Evolutionary conservation across 208 protist genomes (phyloP).

Genomic region (Leishmania lainsoni): DNA sequence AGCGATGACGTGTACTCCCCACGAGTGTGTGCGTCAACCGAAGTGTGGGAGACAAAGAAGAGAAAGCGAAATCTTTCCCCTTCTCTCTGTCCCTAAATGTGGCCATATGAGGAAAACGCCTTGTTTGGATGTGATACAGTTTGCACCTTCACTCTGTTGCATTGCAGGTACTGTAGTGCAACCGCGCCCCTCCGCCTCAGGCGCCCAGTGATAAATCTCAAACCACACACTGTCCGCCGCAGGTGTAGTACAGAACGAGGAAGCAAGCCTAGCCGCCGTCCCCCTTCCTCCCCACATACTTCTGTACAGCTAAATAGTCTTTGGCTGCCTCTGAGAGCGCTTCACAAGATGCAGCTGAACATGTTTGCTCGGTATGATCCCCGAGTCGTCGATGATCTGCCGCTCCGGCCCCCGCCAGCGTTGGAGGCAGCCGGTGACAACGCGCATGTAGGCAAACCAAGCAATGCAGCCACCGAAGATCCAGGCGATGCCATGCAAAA

Average conservation of each 20-base stretch:
- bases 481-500: constrained; percentile 46
- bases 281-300: neutral
- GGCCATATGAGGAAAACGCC: neutral
- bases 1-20: neutral
- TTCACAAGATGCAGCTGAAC: constrained; percentile 20
- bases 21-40: neutral
- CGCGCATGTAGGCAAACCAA: constrained; percentile 78
- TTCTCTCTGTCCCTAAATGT: neutral
- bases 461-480: constrained; percentile 41
- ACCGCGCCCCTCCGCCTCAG: neutral
- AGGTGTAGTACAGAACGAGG: neutral
- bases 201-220: neutral
- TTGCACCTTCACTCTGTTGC: neutral
- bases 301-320: constrained; percentile 22
- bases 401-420: constrained; percentile 59
- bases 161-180: neutral
- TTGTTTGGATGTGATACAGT: neutral
- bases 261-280: constrained; percentile 4
- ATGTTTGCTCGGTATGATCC: constrained; percentile 27
- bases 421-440: constrained; percentile 43
- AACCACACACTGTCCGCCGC: neutral
- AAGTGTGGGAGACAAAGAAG: neutral
- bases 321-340: constrained; percentile 15
- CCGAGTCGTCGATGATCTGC: constrained; percentile 50
- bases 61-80: neutral